Percentiles rank a stretch among this genome's conserved stretches.
These are phyloP conservation scores for Boletellus sp. DNA, from an alignment of 768 basidiomycete genomes.

Conservation along the genomic window DNA sequence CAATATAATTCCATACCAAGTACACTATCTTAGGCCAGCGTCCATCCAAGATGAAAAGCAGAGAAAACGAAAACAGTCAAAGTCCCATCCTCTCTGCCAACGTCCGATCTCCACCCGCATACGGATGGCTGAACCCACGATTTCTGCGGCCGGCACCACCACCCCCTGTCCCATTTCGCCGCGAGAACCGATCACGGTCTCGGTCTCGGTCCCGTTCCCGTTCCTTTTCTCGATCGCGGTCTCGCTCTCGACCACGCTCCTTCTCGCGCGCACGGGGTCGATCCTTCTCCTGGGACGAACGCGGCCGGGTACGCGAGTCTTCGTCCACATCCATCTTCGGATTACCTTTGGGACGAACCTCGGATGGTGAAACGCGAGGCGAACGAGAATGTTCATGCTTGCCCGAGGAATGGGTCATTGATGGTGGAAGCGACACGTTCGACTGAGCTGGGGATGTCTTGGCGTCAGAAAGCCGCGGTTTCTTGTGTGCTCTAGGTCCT, in stretches of 20 bases:
- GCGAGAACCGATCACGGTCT: slow-evolving; percentile 38
- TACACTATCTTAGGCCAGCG: slow-evolving; percentile 32
- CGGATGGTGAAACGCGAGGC: slow-evolving; percentile 27
- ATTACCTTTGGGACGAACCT: slow-evolving; percentile 26
- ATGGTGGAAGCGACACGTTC: slow-evolving; percentile 27
- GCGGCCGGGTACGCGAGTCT: slow-evolving; percentile 41
- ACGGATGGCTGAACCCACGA: slow-evolving; percentile 35
- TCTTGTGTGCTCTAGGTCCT: slow-evolving; percentile 78
- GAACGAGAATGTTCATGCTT: slow-evolving; percentile 31
- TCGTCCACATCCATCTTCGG: slow-evolving; percentile 58
- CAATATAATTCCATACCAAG: slow-evolving; percentile 31
- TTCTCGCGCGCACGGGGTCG: slow-evolving; percentile 37
- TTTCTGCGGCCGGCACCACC: slow-evolving; percentile 37
- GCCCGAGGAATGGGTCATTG: slow-evolving; percentile 16
- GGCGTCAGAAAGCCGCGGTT: slow-evolving; percentile 64
- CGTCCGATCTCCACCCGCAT: slow-evolving; percentile 61
- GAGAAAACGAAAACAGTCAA: slow-evolving; percentile 28
- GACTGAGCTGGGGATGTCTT: slow-evolving; percentile 34
- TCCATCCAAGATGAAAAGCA: slow-evolving; percentile 19
- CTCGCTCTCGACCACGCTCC: slow-evolving; percentile 35
- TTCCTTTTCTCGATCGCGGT: slow-evolving; percentile 34
- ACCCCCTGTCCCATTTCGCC: slow-evolving; percentile 43
- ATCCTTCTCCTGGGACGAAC: slow-evolving; percentile 41
- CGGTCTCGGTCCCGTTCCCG: slow-evolving; percentile 34
- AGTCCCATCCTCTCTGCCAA: slow-evolving; percentile 83